phyloP scores from a whole-genome alignment of 306 rosid genomes.

The Acacia acuminata region DNA sequence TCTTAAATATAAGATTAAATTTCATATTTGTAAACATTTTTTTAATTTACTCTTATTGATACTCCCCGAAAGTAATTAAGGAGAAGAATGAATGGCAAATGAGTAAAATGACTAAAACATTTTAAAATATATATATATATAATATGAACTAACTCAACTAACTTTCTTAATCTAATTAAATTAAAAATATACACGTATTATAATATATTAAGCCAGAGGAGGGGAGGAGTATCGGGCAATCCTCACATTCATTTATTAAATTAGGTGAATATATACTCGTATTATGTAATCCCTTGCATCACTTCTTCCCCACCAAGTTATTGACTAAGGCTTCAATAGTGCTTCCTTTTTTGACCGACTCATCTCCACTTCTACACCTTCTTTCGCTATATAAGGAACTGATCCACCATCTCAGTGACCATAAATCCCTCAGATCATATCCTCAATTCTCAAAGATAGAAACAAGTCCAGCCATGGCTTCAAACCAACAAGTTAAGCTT shows the following conservation, averaged over 20 bases:
- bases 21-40: no score
- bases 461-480: background rate
- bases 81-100: rapidly evolving
- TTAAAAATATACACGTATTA: no score
- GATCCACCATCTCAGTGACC: background rate
- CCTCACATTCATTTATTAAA: no score
- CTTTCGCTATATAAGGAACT: background rate
- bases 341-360: background rate
- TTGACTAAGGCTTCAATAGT: background rate
- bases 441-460: background rate
- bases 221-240: no score
- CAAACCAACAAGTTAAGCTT: constrained; percentile 30
- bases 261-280: no score
- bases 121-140: no score
- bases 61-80: rapidly evolving
- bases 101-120: no score
- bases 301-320: background rate
- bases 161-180: no score
- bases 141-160: no score
- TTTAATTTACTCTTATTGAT: no score
- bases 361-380: background rate
- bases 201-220: no score
- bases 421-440: background rate
- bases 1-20: no score
- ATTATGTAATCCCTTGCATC: background rate